Evolutionary conservation across 2,329 filamentous ascomycete genomes (phyloP).

Genomic region (Sporothrix euskadiensis): DNA sequence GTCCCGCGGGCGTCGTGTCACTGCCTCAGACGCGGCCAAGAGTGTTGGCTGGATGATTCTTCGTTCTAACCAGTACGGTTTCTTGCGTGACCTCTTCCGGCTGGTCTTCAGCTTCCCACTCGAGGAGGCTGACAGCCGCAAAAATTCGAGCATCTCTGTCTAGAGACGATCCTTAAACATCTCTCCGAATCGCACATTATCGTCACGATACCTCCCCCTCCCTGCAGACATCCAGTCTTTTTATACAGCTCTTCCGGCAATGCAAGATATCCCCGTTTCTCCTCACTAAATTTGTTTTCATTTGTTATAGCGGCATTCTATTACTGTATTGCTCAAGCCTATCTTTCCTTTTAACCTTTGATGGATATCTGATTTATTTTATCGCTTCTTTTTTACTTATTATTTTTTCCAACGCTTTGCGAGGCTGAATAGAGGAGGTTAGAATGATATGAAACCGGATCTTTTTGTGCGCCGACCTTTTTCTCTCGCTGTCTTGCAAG

Average conservation of each 20-base stretch:
- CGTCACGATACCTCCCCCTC: neutral
- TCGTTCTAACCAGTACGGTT: slow-evolving; percentile 69
- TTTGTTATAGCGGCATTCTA: neutral
- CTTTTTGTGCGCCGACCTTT: neutral
- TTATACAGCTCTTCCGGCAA: slow-evolving; percentile 10
- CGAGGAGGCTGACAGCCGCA: slow-evolving; percentile 71
- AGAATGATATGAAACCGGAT: neutral
- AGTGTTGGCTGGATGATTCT: slow-evolving; percentile 75
- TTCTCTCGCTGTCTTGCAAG: neutral
- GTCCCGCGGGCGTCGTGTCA: slow-evolving; percentile 57
- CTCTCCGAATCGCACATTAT: neutral
- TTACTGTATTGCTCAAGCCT: neutral
- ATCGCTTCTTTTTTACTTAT: neutral
- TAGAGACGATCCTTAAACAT: slow-evolving; percentile 35
- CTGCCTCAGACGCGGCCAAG: slow-evolving; percentile 74
- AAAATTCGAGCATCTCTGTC: slow-evolving; percentile 63
- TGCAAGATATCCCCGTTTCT: slow-evolving; percentile 25
- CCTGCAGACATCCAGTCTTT: neutral
- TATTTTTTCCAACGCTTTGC: neutral
- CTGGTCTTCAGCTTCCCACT: slow-evolving; percentile 82
- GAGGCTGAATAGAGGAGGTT: neutral
- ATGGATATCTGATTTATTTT: neutral
- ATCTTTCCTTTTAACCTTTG: neutral
- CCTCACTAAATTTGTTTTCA: neutral
- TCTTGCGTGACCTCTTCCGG: slow-evolving; percentile 78